Base-by-base conservation (phyloP, 371 early-diverging fungal species). In the Encephalitozoon romaleae region DNA sequence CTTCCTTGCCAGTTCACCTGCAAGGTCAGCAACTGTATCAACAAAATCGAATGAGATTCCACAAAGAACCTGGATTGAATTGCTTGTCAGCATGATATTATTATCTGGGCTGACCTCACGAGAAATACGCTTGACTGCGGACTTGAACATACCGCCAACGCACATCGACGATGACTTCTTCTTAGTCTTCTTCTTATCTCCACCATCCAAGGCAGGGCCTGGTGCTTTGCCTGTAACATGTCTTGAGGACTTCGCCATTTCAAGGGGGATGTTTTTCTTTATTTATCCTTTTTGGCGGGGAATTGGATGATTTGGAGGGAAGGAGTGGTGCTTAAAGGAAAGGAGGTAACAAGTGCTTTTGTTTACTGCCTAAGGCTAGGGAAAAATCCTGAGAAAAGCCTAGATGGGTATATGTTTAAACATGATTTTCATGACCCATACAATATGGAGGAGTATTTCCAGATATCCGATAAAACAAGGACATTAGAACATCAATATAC, bases 21-120 rank as follows among this genome's bases (percentile, higher is more conserved):
- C 78, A 26, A 66, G 72, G 0, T 71, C 51, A 1, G 80, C 68
- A 32, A 71, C 43, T 30, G 51, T 81, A 11, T 81, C 82, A 32
- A 82, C 67, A 30, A 85, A 67, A 43, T 82, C 81, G 32, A 72
- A 69, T 21, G 81, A 74, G 42, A 85, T 85, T 42, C 79, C 82
- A 68, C 83, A 85, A 4, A 85, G 71, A 65, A 82, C 76, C 59
- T 78, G 73, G 21, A 85, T 67, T 2, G 83, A 73, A 18, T 68
- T 64, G n/a, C 53, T 54, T 38, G 67, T 68, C 34, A 68, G 51
- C 39, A 68, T 65, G 32, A 68, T 53, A 11, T 66, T 41, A 23
- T 67, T 43, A 15, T 75, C 75, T 30, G 75, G 59, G 18, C 47
- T 68, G 34, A 67, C 52, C 41, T 81, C 78, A 18, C 67, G 77